phyloP scores from a whole-genome alignment of 2,329 filamentous ascomycete species.

The Colletotrichum neosansevieriae region DNA sequence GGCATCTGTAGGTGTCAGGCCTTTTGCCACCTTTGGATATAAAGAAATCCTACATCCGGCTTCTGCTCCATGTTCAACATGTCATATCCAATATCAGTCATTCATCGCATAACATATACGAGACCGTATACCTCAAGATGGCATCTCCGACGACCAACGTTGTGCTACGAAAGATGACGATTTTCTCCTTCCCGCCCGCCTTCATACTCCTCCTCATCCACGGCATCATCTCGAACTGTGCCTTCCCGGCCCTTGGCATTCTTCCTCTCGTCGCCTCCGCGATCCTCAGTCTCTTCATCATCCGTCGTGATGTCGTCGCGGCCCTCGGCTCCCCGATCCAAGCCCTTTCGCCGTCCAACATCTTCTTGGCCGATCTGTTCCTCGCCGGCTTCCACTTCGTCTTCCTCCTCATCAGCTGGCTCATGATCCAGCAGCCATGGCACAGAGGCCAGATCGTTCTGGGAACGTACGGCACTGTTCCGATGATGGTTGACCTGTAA shows the following conservation, averaged over 20 bases:
- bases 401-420: conserved; percentile 41
- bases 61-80: not conserved
- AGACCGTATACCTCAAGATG: not conserved
- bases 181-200: conserved; percentile 41
- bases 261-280: conserved; percentile 40
- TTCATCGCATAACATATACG: not conserved
- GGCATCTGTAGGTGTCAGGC: not conserved
- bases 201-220: conserved; percentile 33
- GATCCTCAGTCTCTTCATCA: conserved; percentile 30
- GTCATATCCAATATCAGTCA: not conserved
- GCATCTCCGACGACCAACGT: conserved; percentile 9
- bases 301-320: conserved; percentile 40
- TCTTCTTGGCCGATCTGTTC: conserved; percentile 38
- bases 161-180: conserved; percentile 41
- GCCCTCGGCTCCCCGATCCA: conserved; percentile 42
- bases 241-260: conserved; percentile 41
- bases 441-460: conserved; percentile 30
- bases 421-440: conserved; percentile 4
- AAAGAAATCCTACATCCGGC: not conserved
- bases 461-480: conserved; percentile 41
- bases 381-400: conserved; percentile 33
- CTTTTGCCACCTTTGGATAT: not conserved
- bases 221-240: conserved; percentile 17
- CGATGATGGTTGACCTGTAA: conserved; percentile 42
- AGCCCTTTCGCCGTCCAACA: conserved; percentile 34